phyloP scores from a whole-genome alignment of 495 filamentous ascomycete genomes.

The Oleoguttula mirabilis region DNA sequence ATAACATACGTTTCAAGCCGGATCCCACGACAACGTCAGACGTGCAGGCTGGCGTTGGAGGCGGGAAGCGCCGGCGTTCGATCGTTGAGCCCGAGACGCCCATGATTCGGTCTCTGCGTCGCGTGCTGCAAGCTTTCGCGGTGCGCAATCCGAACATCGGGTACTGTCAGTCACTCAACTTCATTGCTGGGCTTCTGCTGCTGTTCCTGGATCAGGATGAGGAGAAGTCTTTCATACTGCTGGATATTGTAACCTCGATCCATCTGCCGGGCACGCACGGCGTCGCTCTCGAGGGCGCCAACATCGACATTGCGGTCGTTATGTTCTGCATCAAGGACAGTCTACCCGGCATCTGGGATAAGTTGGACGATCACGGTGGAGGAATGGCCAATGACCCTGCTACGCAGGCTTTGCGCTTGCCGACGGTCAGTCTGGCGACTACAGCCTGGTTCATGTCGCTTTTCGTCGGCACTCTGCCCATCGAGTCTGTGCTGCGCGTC shows the following conservation, averaged over 20 bases:
- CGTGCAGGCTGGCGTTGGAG: constrained; percentile 20
- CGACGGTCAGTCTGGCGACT: constrained; percentile 82
- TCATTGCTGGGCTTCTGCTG: constrained; percentile 88
- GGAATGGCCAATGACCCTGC: constrained; percentile 32
- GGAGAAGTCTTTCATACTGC: constrained; percentile 88
- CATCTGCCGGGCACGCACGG: constrained; percentile 91
- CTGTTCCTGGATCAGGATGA: constrained; percentile 67
- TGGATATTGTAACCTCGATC: constrained; percentile 78
- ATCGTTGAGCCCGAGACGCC: constrained; percentile 48
- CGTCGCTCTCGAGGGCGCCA: constrained; percentile 80
- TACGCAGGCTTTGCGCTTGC: constrained; percentile 44
- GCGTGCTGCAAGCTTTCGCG: constrained; percentile 80
- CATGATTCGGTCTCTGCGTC: constrained; percentile 67
- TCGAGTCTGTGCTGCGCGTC: constrained; percentile 79
- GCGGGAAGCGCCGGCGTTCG: constrained; percentile 5
- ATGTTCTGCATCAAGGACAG: constrained; percentile 74
- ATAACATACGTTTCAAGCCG: constrained; percentile 85
- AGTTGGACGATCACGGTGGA: constrained; percentile 64
- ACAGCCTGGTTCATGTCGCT: constrained; percentile 99
- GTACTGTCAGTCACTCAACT: constrained; percentile 95
- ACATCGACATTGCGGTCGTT: constrained; percentile 86
- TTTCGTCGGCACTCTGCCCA: constrained; percentile 83
- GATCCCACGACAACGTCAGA: constrained; percentile 31
- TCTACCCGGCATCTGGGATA: constrained; percentile 77
- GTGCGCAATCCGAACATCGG: constrained; percentile 80